Conservation (phyloP, 345 rosid species). For the Barbarea vulgaris region DNA sequence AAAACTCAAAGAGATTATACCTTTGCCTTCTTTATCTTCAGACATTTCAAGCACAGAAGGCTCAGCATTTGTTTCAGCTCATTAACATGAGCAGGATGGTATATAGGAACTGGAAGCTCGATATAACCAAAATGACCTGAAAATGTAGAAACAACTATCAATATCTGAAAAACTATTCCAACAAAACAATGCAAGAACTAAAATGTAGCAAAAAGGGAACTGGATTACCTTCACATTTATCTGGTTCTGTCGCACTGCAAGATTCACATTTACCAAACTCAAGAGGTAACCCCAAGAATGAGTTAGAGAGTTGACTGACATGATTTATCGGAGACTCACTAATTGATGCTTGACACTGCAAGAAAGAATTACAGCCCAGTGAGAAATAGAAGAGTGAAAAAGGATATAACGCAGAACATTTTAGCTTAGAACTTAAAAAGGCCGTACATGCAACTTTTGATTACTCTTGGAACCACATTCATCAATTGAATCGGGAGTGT, state of each 20-base stretch:
- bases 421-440: not conserved
- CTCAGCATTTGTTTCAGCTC: constrained; percentile 79
- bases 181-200: constrained; percentile 3
- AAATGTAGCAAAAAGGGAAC: not conserved
- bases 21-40: constrained; percentile 76
- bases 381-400: constrained; percentile 3
- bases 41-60: constrained; percentile 82
- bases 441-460: constrained; percentile 9
- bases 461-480: not conserved
- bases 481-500: not conserved
- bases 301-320: constrained; percentile 73
- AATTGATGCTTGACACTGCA: constrained; percentile 68
- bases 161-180: constrained; percentile 16
- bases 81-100: constrained; percentile 82
- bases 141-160: constrained; percentile 33
- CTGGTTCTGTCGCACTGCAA: constrained; percentile 82
- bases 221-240: constrained; percentile 80
- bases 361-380: constrained; percentile 6
- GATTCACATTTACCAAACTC: constrained; percentile 92
- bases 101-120: constrained; percentile 78
- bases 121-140: constrained; percentile 96
- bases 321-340: constrained; percentile 74
- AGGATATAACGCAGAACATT: constrained; percentile 10
- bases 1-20: constrained; percentile 42
- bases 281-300: constrained; percentile 90